Evolutionary conservation across 768 basidiomycete genomes (phyloP).

Genomic region (Panus rudis): DNA sequence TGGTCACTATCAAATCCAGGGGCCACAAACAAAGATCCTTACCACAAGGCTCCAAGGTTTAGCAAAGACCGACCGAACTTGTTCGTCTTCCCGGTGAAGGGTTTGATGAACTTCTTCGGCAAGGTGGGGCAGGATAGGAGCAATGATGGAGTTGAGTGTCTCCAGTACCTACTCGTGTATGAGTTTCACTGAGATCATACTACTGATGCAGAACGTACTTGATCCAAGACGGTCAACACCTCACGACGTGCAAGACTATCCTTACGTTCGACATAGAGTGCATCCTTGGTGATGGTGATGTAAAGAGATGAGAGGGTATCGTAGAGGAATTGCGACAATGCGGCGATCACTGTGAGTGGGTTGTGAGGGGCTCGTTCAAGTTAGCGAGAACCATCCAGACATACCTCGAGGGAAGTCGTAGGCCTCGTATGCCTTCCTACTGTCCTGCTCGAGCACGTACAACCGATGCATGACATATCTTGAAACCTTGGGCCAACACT

Average conservation of each 20-base stretch:
- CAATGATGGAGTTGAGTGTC: constrained; percentile 63
- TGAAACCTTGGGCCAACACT: constrained; percentile 53
- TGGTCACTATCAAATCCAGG: not conserved
- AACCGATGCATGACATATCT: constrained; percentile 84
- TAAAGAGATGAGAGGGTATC: constrained; percentile 84
- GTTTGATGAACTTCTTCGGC: constrained; percentile 76
- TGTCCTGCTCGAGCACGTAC: constrained; percentile 59
- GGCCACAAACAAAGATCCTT: constrained; percentile 17
- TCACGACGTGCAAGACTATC: constrained; percentile 50
- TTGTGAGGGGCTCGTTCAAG: constrained; percentile 2
- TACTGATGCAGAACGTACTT: constrained; percentile 48
- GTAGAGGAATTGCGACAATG: constrained; percentile 73
- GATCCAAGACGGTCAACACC: constrained; percentile 63
- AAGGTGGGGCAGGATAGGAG: constrained; percentile 85
- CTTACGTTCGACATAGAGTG: constrained; percentile 65
- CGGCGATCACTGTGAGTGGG: constrained; percentile 51
- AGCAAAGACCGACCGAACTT: constrained; percentile 59
- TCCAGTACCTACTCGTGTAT: constrained; percentile 49
- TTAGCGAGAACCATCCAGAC: constrained; percentile 3
- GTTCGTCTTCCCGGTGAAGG: constrained; percentile 16
- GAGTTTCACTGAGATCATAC: constrained; percentile 4
- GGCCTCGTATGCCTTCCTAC: constrained; percentile 58
- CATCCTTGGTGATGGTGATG: constrained; percentile 88
- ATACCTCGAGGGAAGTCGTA: constrained; percentile 83
- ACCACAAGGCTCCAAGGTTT: constrained; percentile 67